Evolutionary conservation across 2,329 filamentous ascomycete genomes (phyloP).

Genomic region (Arthrinium phaeospermum): DNA sequence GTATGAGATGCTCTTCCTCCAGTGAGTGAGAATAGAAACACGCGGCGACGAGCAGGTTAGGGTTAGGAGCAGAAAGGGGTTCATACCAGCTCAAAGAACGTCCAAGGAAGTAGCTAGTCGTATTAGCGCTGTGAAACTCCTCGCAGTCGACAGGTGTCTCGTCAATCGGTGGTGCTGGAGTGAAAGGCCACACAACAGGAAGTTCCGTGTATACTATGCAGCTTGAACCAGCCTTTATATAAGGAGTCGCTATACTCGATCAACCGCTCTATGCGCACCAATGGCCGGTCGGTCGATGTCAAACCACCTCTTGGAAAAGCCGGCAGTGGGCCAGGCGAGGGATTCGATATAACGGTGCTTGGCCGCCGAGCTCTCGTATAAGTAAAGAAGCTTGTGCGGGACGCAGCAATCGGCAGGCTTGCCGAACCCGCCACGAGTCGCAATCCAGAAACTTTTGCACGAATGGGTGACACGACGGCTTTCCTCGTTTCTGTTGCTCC

Average conservation of each 20-base stretch:
- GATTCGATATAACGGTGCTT: background rate
- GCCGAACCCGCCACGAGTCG: background rate
- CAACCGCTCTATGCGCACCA: conserved; percentile 1
- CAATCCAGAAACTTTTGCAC: background rate
- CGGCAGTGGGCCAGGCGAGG: background rate
- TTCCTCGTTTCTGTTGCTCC: conserved; percentile 4
- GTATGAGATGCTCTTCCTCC: too few relatives aligned
- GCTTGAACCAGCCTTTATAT: background rate
- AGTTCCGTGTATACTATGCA: background rate
- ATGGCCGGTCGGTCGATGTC: background rate
- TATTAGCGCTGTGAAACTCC: too few relatives aligned
- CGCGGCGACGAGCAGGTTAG: background rate
- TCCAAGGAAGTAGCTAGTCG: background rate
- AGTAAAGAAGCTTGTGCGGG: background rate
- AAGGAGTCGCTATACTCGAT: background rate
- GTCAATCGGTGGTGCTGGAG: background rate
- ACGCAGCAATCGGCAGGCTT: background rate
- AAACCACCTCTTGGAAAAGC: background rate
- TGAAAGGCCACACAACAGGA: background rate
- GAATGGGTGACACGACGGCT: background rate
- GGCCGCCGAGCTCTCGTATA: background rate
- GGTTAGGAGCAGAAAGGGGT: background rate
- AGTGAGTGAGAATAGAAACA: too few relatives aligned
- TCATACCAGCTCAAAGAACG: background rate
- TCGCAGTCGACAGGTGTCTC: background rate